Evolutionary conservation across 352 stramenopile species (phyloP).

Genomic region (Globisporangium lucens): DNA sequence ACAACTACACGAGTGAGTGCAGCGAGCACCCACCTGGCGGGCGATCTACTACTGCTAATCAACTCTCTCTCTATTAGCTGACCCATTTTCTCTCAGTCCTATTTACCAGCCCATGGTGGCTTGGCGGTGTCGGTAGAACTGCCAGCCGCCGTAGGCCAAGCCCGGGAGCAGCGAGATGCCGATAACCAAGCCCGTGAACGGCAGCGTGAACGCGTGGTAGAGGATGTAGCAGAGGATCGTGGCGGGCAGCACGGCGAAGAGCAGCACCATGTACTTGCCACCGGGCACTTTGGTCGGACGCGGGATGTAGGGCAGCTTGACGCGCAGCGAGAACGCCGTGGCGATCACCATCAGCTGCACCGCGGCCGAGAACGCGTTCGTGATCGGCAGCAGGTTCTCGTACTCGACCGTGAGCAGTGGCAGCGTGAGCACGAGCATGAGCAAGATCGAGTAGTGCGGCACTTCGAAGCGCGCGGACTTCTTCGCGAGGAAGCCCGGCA

Average conservation of each 20-base stretch:
- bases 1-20: too few species aligned
- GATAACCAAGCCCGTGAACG: slow-evolving; percentile 31
- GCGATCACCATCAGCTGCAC: slow-evolving; percentile 88
- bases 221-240: slow-evolving; percentile 51
- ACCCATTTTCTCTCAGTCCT: not conserved
- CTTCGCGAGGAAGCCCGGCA: slow-evolving; percentile 75
- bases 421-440: slow-evolving; percentile 37
- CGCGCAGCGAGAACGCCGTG: slow-evolving; percentile 86
- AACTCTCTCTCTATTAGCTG: too few species aligned
- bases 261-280: slow-evolving; percentile 30
- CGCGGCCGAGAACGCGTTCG: slow-evolving; percentile 89
- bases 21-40: too few species aligned
- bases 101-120: slow-evolving; percentile 15
- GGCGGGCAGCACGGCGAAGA: slow-evolving; percentile 33
- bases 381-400: slow-evolving; percentile 73
- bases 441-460: slow-evolving; percentile 32
- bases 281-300: slow-evolving; percentile 58
- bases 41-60: too few species aligned
- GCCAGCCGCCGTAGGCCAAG: slow-evolving; percentile 18
- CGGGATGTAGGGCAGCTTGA: slow-evolving; percentile 62
- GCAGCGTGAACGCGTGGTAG: slow-evolving; percentile 35
- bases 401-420: slow-evolving; percentile 56
- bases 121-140: slow-evolving; percentile 14
- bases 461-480: slow-evolving; percentile 31
- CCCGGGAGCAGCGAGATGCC: slow-evolving; percentile 35